phyloP scores from a whole-genome alignment of 345 rosid genomes.

The Bruguiera gymnorhiza region DNA sequence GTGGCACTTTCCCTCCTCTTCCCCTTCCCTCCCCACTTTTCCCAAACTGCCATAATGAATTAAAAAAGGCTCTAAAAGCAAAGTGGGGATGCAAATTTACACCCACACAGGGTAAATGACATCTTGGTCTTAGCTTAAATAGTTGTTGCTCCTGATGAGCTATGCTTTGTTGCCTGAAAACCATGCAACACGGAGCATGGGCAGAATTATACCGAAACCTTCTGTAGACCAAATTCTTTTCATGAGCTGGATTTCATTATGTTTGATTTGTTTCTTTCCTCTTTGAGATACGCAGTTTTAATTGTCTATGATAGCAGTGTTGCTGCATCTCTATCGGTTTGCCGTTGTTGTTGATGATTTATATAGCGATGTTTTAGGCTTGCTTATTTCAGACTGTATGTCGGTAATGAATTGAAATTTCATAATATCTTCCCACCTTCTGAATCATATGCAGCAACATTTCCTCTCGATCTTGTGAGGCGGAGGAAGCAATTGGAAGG shows the following conservation, averaged over 20 bases:
- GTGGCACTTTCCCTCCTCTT: too few relatives aligned
- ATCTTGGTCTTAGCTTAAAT: neutral
- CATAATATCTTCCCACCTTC: neutral
- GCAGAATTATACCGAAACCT: slow-evolving; percentile 4
- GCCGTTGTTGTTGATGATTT: too few relatives aligned
- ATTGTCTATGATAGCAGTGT: too few relatives aligned
- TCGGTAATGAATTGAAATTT: neutral
- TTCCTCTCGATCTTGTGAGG: slow-evolving; percentile 91
- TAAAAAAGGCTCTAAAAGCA: too few relatives aligned
- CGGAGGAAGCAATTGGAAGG: slow-evolving; percentile 92
- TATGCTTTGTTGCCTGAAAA: neutral
- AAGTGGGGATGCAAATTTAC: too few relatives aligned
- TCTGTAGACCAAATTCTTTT: slow-evolving; percentile 1
- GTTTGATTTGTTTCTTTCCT: neutral
- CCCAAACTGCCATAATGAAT: too few relatives aligned
- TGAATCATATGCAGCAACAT: slow-evolving; percentile 56
- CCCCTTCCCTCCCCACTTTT: too few relatives aligned
- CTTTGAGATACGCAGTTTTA: too few relatives aligned
- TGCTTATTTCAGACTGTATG: neutral
- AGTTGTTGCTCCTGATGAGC: neutral
- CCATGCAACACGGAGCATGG: neutral
- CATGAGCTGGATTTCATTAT: slow-evolving; percentile 5
- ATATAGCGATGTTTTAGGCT: neutral
- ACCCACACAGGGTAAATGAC: neutral
- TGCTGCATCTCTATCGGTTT: too few relatives aligned